These are phyloP conservation scores for Penicillium goetzii DNA, from an alignment of 495 filamentous ascomycete species.

Conservation along the genomic window DNA sequence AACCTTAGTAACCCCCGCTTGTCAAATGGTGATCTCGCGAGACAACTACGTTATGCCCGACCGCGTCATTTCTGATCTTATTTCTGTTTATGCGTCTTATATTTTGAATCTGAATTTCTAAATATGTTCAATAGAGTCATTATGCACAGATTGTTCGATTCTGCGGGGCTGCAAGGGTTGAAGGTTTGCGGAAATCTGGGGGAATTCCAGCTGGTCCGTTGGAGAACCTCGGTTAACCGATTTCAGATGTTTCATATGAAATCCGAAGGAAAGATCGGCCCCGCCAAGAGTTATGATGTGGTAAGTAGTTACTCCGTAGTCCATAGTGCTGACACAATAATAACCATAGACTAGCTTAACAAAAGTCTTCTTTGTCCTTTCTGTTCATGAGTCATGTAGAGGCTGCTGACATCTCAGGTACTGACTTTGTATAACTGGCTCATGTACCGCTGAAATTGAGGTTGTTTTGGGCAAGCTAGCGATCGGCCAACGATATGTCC, in stretches of 20 bases:
- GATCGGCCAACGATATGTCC: too few relatives aligned
- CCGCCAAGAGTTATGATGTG: not conserved
- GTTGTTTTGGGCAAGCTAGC: not conserved
- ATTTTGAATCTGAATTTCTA: not conserved
- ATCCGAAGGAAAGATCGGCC: not conserved
- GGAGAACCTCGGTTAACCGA: constrained; percentile 1
- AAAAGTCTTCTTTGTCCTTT: not conserved
- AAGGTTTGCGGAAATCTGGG: not conserved
- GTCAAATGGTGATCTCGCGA: too few relatives aligned
- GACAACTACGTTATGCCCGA: too few relatives aligned
- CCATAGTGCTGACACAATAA: not conserved
- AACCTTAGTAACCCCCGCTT: constrained; percentile 29
- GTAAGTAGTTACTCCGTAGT: not conserved
- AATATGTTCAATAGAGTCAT: not conserved
- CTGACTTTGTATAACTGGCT: not conserved
- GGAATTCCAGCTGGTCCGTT: not conserved
- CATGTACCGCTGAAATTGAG: not conserved
- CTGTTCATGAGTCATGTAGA: not conserved
- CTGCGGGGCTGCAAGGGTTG: not conserved
- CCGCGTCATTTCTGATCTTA: not conserved
- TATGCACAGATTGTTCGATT: not conserved
- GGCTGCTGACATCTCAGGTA: not conserved
- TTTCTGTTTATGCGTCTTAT: not conserved
- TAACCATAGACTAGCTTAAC: too few relatives aligned
- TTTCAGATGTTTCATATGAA: constrained; percentile 6